These are phyloP conservation scores for Paraphoma chrysanthemicola DNA, from an alignment of 2,329 filamentous ascomycete species.

Conservation along the genomic window DNA sequence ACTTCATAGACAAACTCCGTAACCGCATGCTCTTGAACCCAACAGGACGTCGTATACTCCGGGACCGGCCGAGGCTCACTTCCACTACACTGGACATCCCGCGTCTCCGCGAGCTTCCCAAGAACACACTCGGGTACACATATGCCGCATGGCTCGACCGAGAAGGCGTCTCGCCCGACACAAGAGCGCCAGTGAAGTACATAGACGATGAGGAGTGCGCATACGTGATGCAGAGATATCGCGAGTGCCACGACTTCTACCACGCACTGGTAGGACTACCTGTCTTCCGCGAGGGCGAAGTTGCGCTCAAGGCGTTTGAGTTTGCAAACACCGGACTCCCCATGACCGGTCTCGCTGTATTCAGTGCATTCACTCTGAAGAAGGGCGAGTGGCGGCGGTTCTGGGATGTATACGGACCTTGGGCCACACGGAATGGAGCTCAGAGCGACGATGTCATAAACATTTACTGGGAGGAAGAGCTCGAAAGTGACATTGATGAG, in stretches of 20 bases:
- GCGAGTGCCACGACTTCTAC: slow-evolving; percentile 97
- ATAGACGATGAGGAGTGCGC: slow-evolving; percentile 95
- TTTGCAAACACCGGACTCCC: slow-evolving; percentile 93
- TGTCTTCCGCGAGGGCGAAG: slow-evolving; percentile 90
- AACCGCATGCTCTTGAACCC: slow-evolving; percentile 86
- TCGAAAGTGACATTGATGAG: slow-evolving; percentile 82
- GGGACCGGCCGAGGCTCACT: slow-evolving; percentile 86
- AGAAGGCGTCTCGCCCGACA: slow-evolving; percentile 92
- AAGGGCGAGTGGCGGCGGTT: slow-evolving; percentile 71
- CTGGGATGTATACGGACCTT: slow-evolving; percentile 79
- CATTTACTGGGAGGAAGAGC: slow-evolving; percentile 95
- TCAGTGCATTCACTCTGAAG: slow-evolving; percentile 72
- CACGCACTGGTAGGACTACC: slow-evolving; percentile 92
- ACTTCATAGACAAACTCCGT: slow-evolving; percentile 91
- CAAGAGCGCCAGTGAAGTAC: slow-evolving; percentile 80
- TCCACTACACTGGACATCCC: slow-evolving; percentile 73
- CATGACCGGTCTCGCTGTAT: slow-evolving; percentile 89
- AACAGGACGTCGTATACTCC: slow-evolving; percentile 89
- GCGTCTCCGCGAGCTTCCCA: slow-evolving; percentile 73
- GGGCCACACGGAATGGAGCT: slow-evolving; percentile 86
- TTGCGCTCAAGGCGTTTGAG: slow-evolving; percentile 97
- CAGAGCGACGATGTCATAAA: slow-evolving; percentile 84
- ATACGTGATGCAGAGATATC: slow-evolving; percentile 98
- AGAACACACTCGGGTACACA: slow-evolving; percentile 77
- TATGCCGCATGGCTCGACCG: slow-evolving; percentile 93